Evolutionary conservation across 1,284 basidiomycete species (phyloP), one percentile per base, ranked within the genome.

Genomic region (Cryptococcus hybrid): DNA sequence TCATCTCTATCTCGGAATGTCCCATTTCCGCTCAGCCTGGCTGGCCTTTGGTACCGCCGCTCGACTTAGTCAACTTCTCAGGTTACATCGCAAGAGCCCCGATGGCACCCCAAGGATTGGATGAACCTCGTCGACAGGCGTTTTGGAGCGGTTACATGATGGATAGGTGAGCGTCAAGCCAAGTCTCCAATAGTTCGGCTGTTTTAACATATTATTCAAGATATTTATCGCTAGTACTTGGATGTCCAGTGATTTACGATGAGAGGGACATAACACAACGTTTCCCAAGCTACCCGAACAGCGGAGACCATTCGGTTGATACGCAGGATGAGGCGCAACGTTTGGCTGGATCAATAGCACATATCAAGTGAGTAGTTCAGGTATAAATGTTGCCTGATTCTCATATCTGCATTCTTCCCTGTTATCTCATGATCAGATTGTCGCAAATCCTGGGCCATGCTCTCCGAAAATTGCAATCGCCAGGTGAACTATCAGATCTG

Each of bases 131-230:
- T 7, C 40, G 51, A 38, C 51, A 52, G 30, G 42, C 51, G 6
- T 52, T 52, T 18, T 52, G 51, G 51, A 52, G 51, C 51, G 36
- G 40, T 7, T 52, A 44, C 40, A 52, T 52, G 51, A 52, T 52
- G 51, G 51, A 52, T 35, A 24, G 51, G 51, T 52, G 40, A 24
- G 51, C 30, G 39, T 3, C 9, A 36, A 24, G 30, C 3, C 30
- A 30, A 30, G 2, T 30, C 15, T 37, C n/a, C 7, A 9, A 51
- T 34, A 5, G 5, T 4, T 39, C 18, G 18, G n/a, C 1, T 40
- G 51, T n/a, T 12, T 44, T 11, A 52, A 40, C 15, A 9, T 42
- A 5, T 7, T 40, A 11, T 36, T 30, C 40, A 34, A 52, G 51
- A n/a, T 52, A 52, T 43, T 18, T 52, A 2, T 52, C 51, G 3